Evolutionary conservation across 2,329 filamentous ascomycete genomes (phyloP), one percentile per base, ranked within the genome.

Genomic region (Penicillium sp.): DNA sequence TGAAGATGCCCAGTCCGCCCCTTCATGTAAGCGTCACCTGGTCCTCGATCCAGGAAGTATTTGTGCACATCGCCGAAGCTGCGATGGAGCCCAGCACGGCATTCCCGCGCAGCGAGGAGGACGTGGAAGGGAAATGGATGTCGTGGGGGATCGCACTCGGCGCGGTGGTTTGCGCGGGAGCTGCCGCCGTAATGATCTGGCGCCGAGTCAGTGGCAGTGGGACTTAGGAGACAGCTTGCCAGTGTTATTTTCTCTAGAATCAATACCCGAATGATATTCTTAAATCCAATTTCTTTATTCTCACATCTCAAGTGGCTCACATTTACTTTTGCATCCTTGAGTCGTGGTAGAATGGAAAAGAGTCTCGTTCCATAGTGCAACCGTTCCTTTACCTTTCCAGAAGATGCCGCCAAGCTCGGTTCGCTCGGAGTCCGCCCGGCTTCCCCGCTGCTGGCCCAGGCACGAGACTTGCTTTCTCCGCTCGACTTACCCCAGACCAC

Each of bases 11-110:
- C 47, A 84, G 71, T 9, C 70, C 90, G 3, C 93, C 93, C 5
- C 74, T 97, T 36, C 94, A 98, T 71, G 93, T 96, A 45, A 95
- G 89, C 63, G 90, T 93, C 28, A 93, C 86, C 5, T 98, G 93
- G 93, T 84, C 81, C 61, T 94, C 88, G 61, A 95, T 97, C 58
- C 86, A 86, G 54, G 93, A 98, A 69, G 79, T 97, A 33, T 98
- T 97, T 69, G 89, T 96, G 25, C 84, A 81, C 33, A 80, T 97
- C 47, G 93, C 93, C 5, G 93, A 97, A 70, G 86, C 88, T 36
- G 91, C 91, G 5, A 93, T 90, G 39, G 90, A 90, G 62, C 93
- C 93, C 0, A 90, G 84, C 58, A 86, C 83, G 0, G 91, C 86
- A 0, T 95, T 94, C 61, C 91, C 93, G 0, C 93, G 90, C 69